Evolutionary conservation across 2,329 filamentous ascomycete genomes (phyloP).

Genomic region (Cytospora chrysosperma): DNA sequence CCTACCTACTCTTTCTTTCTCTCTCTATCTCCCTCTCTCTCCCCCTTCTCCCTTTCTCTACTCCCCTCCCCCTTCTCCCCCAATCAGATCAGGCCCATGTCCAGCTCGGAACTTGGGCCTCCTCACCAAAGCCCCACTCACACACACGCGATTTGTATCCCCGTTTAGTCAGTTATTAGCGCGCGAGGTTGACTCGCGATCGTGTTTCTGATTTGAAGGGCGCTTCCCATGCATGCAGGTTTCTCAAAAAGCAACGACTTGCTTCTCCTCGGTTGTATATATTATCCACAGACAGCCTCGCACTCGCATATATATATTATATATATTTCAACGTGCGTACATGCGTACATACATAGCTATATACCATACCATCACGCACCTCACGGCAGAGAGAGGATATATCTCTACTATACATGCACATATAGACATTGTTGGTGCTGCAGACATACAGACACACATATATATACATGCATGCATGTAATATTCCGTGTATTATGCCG

Average conservation of each 20-base stretch:
- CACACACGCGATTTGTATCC: slow-evolving; percentile 17
- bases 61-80: no score
- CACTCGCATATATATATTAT: slow-evolving; percentile 18
- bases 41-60: no score
- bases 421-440: no score
- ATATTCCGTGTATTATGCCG: neutral
- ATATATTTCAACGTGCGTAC: no score
- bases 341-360: no score
- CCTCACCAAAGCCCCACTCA: slow-evolving; percentile 12
- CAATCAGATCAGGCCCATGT: no score
- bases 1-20: no score
- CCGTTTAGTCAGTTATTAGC: slow-evolving; percentile 4
- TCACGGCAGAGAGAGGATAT: neutral
- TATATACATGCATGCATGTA: no score
- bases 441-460: no score
- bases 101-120: slow-evolving; percentile 9
- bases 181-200: slow-evolving; percentile 8
- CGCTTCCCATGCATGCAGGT: slow-evolving; percentile 20
- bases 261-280: slow-evolving; percentile 1
- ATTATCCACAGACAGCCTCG: slow-evolving; percentile 9
- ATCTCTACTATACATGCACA: no score
- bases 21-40: no score
- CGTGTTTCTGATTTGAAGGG: slow-evolving; percentile 14
- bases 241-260: neutral
- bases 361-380: no score